Evolutionary conservation across 331 rosid species (phyloP).

Genomic region (Quercus phellos): DNA sequence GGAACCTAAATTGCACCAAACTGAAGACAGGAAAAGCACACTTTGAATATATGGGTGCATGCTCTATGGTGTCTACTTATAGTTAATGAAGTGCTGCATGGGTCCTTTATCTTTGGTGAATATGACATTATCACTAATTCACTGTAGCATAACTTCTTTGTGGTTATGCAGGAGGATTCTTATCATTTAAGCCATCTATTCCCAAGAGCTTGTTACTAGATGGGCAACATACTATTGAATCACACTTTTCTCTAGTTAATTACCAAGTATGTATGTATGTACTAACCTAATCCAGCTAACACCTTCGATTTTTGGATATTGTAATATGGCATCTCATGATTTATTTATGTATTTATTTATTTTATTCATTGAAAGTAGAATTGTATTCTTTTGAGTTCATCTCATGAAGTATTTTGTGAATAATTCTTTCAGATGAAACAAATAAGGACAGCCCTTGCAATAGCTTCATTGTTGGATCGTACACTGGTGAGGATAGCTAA

Average conservation of each 20-base stretch:
- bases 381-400: not conserved
- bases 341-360: not conserved
- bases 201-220: slow-evolving; percentile 66
- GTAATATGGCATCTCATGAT: slow-evolving; percentile 14
- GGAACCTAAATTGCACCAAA: not conserved
- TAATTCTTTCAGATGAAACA: slow-evolving; percentile 71
- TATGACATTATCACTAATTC: not conserved
- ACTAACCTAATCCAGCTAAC: slow-evolving; percentile 30
- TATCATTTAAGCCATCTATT: slow-evolving; percentile 82
- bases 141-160: slow-evolving; percentile 7
- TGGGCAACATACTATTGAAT: slow-evolving; percentile 60
- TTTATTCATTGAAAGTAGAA: too few species aligned
- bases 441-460: slow-evolving; percentile 82
- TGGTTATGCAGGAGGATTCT: slow-evolving; percentile 73
- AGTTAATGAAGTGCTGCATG: slow-evolving; percentile 9
- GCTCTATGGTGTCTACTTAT: slow-evolving; percentile 2
- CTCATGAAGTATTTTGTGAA: slow-evolving; percentile 13
- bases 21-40: slow-evolving; percentile 18
- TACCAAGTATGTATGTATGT: slow-evolving; percentile 78
- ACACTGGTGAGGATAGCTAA: slow-evolving; percentile 69
- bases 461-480: slow-evolving; percentile 84
- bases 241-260: slow-evolving; percentile 81
- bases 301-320: slow-evolving; percentile 27
- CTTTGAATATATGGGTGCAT: slow-evolving; percentile 5
- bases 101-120: not conserved